Percentiles rank a stretch among this genome's conserved stretches.
These are phyloP conservation scores for Coemansia sp. DNA, from an alignment of 192 early-diverging fungal species.

Conservation along the genomic window DNA sequence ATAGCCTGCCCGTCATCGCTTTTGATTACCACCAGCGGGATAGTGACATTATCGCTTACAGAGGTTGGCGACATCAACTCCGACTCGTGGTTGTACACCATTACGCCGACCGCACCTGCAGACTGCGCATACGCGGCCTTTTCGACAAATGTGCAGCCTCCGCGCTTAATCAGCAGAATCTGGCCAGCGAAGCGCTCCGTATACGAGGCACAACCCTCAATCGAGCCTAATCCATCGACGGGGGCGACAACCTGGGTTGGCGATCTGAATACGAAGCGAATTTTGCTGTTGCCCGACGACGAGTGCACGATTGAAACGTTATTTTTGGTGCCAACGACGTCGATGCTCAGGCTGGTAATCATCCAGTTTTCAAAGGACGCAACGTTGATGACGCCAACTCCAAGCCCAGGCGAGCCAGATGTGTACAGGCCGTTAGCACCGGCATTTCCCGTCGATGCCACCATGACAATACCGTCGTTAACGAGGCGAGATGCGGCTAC, in stretches of 20 bases:
- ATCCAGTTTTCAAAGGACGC: conserved; percentile 53
- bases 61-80: conserved; percentile 49
- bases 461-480: conserved; percentile 49
- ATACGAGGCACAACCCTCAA: conserved; percentile 61
- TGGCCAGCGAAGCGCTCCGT: conserved; percentile 40
- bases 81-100: conserved; percentile 62
- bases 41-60: conserved; percentile 40
- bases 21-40: conserved; percentile 61
- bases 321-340: conserved; percentile 30
- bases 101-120: conserved; percentile 63
- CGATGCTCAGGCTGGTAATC: conserved; percentile 44
- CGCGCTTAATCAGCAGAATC: conserved; percentile 67
- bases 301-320: conserved; percentile 53
- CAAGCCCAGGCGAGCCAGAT: conserved; percentile 60
- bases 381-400: conserved; percentile 57
- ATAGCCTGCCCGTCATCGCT: conserved; percentile 54
- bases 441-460: conserved; percentile 66
- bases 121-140: conserved; percentile 59
- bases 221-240: conserved; percentile 45
- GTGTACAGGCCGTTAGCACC: conserved; percentile 66
- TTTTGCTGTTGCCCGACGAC: conserved; percentile 49
- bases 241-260: conserved; percentile 45
- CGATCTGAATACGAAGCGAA: conserved; percentile 31
- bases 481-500: conserved; percentile 59
- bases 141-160: conserved; percentile 63